Evolutionary conservation across 768 basidiomycete genomes (phyloP).

Genomic region (Butyriboletus loyo): DNA sequence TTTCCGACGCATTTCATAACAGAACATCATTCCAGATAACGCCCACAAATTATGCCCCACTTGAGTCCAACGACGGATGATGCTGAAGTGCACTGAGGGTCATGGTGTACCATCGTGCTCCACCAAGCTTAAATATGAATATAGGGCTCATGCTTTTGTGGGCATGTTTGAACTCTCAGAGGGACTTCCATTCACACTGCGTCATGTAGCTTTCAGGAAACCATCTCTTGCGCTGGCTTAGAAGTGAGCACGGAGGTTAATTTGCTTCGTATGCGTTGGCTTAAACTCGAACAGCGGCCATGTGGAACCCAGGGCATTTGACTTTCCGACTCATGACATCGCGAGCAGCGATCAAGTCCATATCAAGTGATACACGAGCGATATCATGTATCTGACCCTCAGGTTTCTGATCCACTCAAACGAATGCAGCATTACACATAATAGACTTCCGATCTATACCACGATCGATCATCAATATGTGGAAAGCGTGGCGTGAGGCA

Average conservation of each 20-base stretch:
- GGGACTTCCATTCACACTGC: no score
- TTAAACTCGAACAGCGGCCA: not conserved
- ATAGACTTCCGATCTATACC: constrained; percentile 7
- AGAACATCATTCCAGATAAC: not conserved
- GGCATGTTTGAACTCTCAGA: no score
- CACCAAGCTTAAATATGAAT: no score
- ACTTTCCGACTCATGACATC: not conserved
- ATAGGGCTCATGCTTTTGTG: no score
- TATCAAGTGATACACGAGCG: not conserved
- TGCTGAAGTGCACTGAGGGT: no score
- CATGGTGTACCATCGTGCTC: no score
- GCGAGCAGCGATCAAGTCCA: not conserved
- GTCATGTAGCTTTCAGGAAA: not conserved
- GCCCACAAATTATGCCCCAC: not conserved
- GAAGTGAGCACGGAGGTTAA: not conserved
- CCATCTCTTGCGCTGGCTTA: not conserved
- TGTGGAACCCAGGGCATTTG: not conserved
- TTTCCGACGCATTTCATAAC: not conserved
- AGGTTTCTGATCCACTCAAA: constrained; percentile 8
- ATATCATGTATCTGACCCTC: not conserved
- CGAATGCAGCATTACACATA: constrained; percentile 8
- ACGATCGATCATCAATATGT: constrained; percentile 6
- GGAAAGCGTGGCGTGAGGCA: constrained; percentile 1
- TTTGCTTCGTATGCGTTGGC: not conserved
- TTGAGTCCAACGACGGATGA: not conserved